A percentile compares a stretch with the other conserved stretches of the same genome.
phyloP scores from a whole-genome alignment of 257 asterid species.

The Verbascum thapsus region DNA sequence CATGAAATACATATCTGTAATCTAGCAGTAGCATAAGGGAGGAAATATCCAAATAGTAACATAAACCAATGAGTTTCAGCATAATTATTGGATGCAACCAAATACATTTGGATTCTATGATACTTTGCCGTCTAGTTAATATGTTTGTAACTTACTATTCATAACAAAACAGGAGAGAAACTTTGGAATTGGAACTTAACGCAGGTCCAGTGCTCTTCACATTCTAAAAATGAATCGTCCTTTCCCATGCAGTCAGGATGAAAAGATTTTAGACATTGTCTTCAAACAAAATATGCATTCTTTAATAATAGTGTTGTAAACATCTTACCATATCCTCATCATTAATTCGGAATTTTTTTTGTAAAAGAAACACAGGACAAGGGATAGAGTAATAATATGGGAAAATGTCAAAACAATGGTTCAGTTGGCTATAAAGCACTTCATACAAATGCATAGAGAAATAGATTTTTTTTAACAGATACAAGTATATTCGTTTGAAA shows the following conservation, averaged over 20 bases:
- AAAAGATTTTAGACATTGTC: conserved; percentile 76
- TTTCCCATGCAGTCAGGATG: conserved; percentile 64
- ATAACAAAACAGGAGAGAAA: background rate
- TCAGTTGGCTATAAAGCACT: conserved; percentile 15
- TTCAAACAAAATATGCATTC: conserved; percentile 38
- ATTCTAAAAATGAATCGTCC: conserved; percentile 46
- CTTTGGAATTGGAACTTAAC: conserved; percentile 47
- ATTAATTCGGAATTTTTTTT: background rate
- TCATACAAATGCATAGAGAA: background rate
- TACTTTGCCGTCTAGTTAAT: background rate
- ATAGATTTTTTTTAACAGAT: background rate
- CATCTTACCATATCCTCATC: conserved; percentile 10
- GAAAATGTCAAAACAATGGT: conserved; percentile 1
- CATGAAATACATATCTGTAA: background rate
- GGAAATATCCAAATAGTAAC: conserved; percentile 2
- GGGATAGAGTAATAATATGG: conserved; percentile 1
- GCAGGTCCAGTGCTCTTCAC: conserved; percentile 53
- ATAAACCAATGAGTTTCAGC: conserved; percentile 11
- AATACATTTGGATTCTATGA: conserved; percentile 8
- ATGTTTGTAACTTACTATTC: background rate
- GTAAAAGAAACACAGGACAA: background rate
- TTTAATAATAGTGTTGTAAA: background rate
- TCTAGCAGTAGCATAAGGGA: background rate
- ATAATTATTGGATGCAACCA: conserved; percentile 14
- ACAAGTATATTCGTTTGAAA: background rate